Evolutionary conservation across 441 rosid species (phyloP).

Genomic region (Croton setiger): DNA sequence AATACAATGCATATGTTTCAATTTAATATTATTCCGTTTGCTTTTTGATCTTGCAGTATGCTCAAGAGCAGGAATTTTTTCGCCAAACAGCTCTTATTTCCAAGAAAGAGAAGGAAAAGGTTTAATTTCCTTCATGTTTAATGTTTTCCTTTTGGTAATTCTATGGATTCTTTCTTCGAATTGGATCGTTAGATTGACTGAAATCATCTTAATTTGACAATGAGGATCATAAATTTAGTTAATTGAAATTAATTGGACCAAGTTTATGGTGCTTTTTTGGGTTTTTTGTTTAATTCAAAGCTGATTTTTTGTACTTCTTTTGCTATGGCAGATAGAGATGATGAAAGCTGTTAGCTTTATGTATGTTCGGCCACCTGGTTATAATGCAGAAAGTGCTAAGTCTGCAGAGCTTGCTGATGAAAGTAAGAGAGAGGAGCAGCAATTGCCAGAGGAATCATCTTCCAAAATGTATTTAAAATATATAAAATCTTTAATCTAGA

Average conservation of each 20-base stretch:
- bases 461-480: slow-evolving; percentile 36
- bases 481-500: not conserved
- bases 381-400: slow-evolving; percentile 90
- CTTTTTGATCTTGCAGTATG: slow-evolving; percentile 41
- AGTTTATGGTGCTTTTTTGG: no score
- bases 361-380: slow-evolving; percentile 97
- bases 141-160: not conserved
- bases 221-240: no score
- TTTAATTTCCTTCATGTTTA: slow-evolving; percentile 2
- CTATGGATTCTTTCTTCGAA: no score
- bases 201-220: no score
- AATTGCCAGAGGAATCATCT: slow-evolving; percentile 23
- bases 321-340: slow-evolving; percentile 50
- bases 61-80: slow-evolving; percentile 92
- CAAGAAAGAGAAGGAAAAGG: slow-evolving; percentile 94
- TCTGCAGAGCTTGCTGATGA: slow-evolving; percentile 79
- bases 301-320: not conserved
- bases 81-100: slow-evolving; percentile 87
- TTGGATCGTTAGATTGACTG: no score
- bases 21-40: not conserved
- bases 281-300: not conserved
- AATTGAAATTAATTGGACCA: no score
- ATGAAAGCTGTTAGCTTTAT: slow-evolving; percentile 98
- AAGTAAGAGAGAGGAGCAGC: slow-evolving; percentile 34
- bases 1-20: no score